Conservation (phyloP, 768 basidiomycete species). For the Lyophyllum semitale region DNA sequence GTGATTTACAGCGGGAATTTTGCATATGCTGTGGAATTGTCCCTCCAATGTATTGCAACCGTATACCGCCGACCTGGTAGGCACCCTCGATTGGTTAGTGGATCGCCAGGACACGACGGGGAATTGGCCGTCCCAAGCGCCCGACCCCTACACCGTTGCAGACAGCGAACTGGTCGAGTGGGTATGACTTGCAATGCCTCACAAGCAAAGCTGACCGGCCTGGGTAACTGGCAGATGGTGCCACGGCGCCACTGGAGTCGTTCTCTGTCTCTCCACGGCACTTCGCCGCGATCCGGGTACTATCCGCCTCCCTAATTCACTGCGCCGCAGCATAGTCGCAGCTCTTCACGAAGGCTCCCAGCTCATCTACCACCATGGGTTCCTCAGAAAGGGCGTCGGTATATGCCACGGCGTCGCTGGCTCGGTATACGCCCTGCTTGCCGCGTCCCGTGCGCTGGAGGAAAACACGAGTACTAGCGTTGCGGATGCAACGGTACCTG, state of each 20-base stretch:
- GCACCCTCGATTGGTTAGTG: slow-evolving; percentile 50
- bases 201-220: background rate
- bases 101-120: slow-evolving; percentile 44
- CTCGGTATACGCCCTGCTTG: slow-evolving; percentile 53
- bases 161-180: slow-evolving; percentile 52
- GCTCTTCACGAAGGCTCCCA: slow-evolving; percentile 41
- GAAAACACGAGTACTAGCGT: slow-evolving; percentile 9
- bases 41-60: slow-evolving; percentile 36
- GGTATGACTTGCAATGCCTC: slow-evolving; percentile 14
- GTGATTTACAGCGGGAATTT: slow-evolving; percentile 46
- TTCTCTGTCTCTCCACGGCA: slow-evolving; percentile 48
- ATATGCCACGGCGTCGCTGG: slow-evolving; percentile 62
- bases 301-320: slow-evolving; percentile 20
- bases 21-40: slow-evolving; percentile 49
- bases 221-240: slow-evolving; percentile 48
- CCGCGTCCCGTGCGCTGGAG: slow-evolving; percentile 47
- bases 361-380: slow-evolving; percentile 47
- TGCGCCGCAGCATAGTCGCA: slow-evolving; percentile 27
- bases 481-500: background rate
- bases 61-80: slow-evolving; percentile 41
- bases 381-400: slow-evolving; percentile 59
- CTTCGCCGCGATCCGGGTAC: slow-evolving; percentile 28
- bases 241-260: slow-evolving; percentile 55
- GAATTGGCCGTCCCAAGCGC: slow-evolving; percentile 55
- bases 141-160: slow-evolving; percentile 15